phyloP scores from a whole-genome alignment of 768 basidiomycete genomes.

The Calocybe gangraenosa region DNA sequence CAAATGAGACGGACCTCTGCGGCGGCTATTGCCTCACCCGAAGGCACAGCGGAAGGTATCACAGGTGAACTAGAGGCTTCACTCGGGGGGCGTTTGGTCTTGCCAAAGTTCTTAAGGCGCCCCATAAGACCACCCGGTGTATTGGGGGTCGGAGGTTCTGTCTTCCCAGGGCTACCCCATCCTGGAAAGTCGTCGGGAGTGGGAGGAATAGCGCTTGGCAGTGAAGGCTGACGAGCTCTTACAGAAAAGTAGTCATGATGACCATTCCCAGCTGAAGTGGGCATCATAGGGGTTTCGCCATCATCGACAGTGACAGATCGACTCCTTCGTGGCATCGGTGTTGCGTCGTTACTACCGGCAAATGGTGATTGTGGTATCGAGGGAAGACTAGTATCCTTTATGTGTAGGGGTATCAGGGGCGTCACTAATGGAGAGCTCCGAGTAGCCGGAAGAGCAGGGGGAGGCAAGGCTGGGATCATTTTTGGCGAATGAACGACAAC shows the following conservation, averaged over 20 bases:
- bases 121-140: conserved; percentile 74
- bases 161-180: conserved; percentile 30
- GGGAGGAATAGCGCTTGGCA: conserved; percentile 26
- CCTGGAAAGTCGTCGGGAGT: conserved; percentile 41
- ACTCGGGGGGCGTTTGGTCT: conserved; percentile 36
- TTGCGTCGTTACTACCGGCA: conserved; percentile 22
- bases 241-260: conserved; percentile 50
- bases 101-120: conserved; percentile 71
- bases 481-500: conserved; percentile 60
- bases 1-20: conserved; percentile 14
- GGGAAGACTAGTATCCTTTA: conserved; percentile 23
- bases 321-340: conserved; percentile 28
- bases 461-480: conserved; percentile 64
- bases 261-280: conserved; percentile 20
- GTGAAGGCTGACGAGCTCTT: conserved; percentile 41
- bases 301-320: conserved; percentile 45
- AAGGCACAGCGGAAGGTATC: conserved; percentile 18
- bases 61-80: conserved; percentile 27
- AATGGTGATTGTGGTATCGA: conserved; percentile 43
- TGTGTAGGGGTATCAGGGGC: conserved; percentile 51
- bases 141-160: conserved; percentile 39
- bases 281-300: conserved; percentile 13
- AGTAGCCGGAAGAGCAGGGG: conserved; percentile 37
- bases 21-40: conserved; percentile 22
- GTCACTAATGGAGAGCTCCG: conserved; percentile 54